phyloP scores from a whole-genome alignment of 768 basidiomycete genomes.

The Pulveroboletus ravenelii region DNA sequence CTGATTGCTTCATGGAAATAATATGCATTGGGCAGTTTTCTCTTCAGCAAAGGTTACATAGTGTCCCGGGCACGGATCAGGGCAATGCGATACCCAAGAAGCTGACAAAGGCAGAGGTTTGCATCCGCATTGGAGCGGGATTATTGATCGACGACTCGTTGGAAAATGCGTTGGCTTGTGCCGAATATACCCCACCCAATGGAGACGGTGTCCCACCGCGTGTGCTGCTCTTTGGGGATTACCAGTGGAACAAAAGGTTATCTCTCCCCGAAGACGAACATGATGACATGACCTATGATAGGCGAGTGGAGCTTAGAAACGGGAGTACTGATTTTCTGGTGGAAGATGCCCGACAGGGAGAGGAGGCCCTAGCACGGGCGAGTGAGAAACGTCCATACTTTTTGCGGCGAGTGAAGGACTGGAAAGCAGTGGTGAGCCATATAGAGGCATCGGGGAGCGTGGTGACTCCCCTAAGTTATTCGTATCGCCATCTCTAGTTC shows the following conservation, averaged over 20 bases:
- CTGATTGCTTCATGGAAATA: conserved; percentile 55
- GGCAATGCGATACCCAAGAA: conserved; percentile 43
- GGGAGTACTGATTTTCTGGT: conserved; percentile 54
- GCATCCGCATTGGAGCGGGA: conserved; percentile 55
- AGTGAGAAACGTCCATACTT: conserved; percentile 36
- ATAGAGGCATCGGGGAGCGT: conserved; percentile 27
- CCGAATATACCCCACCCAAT: conserved; percentile 23
- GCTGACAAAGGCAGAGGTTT: conserved; percentile 70
- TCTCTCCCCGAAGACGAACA: conserved; percentile 41
- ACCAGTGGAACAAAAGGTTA: conserved; percentile 68
- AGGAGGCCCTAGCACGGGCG: conserved; percentile 43
- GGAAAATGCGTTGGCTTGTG: conserved; percentile 68
- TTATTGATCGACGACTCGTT: conserved; percentile 77
- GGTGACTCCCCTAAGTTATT: not conserved
- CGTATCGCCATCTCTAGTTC: not conserved
- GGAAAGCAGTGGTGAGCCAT: conserved; percentile 54
- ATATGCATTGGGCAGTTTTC: conserved; percentile 76
- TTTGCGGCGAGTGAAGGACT: conserved; percentile 53
- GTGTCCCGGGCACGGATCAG: conserved; percentile 12
- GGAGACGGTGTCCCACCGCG: conserved; percentile 35
- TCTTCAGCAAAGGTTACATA: conserved; percentile 35
- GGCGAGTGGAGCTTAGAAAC: conserved; percentile 40
- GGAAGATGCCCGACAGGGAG: conserved; percentile 33
- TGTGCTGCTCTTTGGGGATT: conserved; percentile 70
- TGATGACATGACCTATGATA: conserved; percentile 53